phyloP scores from a whole-genome alignment of 768 basidiomycete genomes.

The Roridomyces roridus region DNA sequence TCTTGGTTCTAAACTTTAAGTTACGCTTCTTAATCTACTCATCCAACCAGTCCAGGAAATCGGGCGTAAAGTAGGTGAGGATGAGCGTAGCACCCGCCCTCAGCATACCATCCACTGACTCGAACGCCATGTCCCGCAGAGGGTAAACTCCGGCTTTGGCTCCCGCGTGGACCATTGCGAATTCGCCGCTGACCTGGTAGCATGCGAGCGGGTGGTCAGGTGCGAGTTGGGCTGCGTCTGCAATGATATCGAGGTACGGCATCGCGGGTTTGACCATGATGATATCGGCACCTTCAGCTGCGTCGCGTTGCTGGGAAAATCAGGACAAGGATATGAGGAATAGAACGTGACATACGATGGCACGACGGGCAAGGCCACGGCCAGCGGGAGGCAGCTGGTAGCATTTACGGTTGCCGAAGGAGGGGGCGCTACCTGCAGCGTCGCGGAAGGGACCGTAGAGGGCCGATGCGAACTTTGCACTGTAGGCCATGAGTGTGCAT shows the following conservation, averaged over 20 bases:
- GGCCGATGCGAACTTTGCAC: constrained; percentile 95
- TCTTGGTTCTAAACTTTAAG: background rate
- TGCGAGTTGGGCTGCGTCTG: constrained; percentile 82
- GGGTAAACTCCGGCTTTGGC: constrained; percentile 94
- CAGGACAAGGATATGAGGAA: background rate
- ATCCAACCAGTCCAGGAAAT: constrained; percentile 89
- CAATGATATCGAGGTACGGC: constrained; percentile 96
- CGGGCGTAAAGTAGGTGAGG: constrained; percentile 94
- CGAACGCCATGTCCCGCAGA: constrained; percentile 91
- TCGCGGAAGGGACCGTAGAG: constrained; percentile 98
- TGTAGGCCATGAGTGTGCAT: constrained; percentile 95
- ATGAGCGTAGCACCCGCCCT: constrained; percentile 92
- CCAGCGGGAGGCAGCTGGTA: constrained; percentile 94
- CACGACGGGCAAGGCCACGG: constrained; percentile 89
- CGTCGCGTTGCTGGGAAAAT: constrained; percentile 76
- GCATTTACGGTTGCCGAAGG: constrained; percentile 96
- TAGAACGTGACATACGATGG: constrained; percentile 70
- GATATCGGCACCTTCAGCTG: constrained; percentile 92
- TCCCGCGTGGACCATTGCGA: constrained; percentile 95
- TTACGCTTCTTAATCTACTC: background rate
- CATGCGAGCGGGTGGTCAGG: constrained; percentile 93
- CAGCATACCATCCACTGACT: constrained; percentile 89
- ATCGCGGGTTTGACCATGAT: constrained; percentile 98
- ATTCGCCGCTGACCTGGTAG: constrained; percentile 98
- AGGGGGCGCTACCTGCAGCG: constrained; percentile 95